Evolutionary conservation across 176 grass and related monocot species (phyloP), one percentile per base, ranked within the genome.

Genomic region (Zea luxurians): DNA sequence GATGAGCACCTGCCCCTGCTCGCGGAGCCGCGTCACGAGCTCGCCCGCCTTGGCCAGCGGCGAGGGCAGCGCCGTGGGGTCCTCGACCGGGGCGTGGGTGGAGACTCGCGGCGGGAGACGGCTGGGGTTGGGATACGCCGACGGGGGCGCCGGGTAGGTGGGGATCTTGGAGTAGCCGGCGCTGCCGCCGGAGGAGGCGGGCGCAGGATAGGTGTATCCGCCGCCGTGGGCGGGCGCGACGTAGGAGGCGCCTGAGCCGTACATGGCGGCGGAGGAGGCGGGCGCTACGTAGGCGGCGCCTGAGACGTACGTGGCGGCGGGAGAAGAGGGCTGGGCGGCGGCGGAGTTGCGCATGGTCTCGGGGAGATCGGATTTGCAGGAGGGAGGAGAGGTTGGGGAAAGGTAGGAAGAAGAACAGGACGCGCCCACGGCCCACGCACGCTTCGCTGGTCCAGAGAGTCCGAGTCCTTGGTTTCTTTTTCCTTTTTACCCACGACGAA

Each of bases 1-100:
- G 68, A 99, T 61, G 37, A 95, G 71, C 5, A 85, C 83, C 66
- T 94, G 73, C 13, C 96, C 90, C 82, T 94, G 88, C 58, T 99
- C 92, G 18, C 85, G 87, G 78, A 95, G 74, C 21, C 76, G 77
- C 37, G 92, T 41, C 18, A 99, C 76, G 37, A 99, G 83, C 69
- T 90, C 88, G 46, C 90, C 82, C 9, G 80, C 83, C 81, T 81
- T 89, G 55, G 55, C 37, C 3, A 82, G 66, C 27, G 92, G 79
- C 7, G 88, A 80, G 40, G 85, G 80, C 69, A 82, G 83, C 7
- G 82, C 66, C 37, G 81, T 71, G 44, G 83, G 78, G 10, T 80
- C 58, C 0, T 90, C 80, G 15, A 80, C 73, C 58, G 64, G 37
- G 10, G 15, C 21, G 48, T 12, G n/a, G 20, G 84, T 9, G 27